These are phyloP conservation scores for Colletotrichum liaoningense DNA, from an alignment of 2,329 filamentous ascomycete genomes.

Conservation along the genomic window DNA sequence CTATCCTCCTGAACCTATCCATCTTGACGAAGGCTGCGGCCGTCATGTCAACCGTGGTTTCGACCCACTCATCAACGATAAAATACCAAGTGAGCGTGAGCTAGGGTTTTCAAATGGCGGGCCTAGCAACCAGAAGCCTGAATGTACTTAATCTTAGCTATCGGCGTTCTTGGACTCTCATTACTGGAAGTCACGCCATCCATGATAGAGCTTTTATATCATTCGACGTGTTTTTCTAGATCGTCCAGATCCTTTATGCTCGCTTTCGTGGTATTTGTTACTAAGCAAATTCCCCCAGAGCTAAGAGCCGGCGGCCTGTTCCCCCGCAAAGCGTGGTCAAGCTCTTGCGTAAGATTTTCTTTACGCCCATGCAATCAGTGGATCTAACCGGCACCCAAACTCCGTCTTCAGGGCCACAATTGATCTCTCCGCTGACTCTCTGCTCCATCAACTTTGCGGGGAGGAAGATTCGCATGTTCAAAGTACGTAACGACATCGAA, in stretches of 20 bases:
- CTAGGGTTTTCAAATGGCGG: too few relatives aligned
- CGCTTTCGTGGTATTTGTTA: neutral
- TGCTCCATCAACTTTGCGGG: constrained; percentile 5
- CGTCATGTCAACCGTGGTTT: too few relatives aligned
- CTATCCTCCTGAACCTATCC: too few relatives aligned
- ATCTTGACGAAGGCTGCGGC: too few relatives aligned
- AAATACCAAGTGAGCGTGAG: too few relatives aligned
- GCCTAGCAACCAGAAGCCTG: too few relatives aligned
- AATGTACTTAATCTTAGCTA: too few relatives aligned
- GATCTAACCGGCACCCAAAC: neutral
- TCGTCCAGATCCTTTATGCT: neutral
- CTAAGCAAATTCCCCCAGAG: neutral
- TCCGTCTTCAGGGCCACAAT: neutral
- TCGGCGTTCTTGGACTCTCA: too few relatives aligned
- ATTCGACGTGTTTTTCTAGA: neutral
- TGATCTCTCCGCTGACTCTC: neutral
- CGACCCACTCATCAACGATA: too few relatives aligned
- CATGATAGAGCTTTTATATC: neutral
- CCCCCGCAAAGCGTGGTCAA: constrained; percentile 22
- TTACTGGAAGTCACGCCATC: neutral
- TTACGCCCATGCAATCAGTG: constrained; percentile 19
- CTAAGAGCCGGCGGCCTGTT: neutral
- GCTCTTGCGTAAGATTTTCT: constrained; percentile 31
- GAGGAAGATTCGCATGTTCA: neutral
- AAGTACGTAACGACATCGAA: constrained; percentile 5